Evolutionary conservation across 2,329 filamentous ascomycete species (phyloP), one percentile per base, ranked within the genome.

Genomic region (Triangularia verruculosa): DNA sequence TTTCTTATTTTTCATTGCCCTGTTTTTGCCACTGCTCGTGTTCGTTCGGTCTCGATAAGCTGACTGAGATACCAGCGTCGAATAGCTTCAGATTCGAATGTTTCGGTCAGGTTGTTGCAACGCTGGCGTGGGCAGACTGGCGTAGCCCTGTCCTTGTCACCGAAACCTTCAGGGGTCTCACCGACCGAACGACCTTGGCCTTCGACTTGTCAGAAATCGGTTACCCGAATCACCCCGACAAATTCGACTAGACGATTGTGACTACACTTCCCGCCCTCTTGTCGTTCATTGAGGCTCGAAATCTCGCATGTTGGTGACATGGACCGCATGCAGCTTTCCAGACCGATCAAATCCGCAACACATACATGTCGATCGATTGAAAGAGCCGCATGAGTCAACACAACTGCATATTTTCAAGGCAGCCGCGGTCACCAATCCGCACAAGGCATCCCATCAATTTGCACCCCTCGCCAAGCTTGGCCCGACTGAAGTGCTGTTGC

Each of bases 341-440:
- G 39, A 59, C 57, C 57, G 57, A 59, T 39, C 34, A 52, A 52
- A 59, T 11, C 57, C 57, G 57, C 39, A 24, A 20, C 17, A 20
- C 32, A 1, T 17, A n/a, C 22, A 20, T 8, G 20, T 30, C 39
- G 17, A 20, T 24, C 39, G 5, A 20, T 4, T 27, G 39, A 30
- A 51, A 59, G 57, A 59, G 39, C 57, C 34, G 57, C 39, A 59
- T 59, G 57, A 59, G 57, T 59, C 57, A 59, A 43, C 27, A 39
- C 27, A 24, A 12, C 57, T 59, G 57, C 57, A 59, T 51, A 20
- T n/a, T 43, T 32, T 17, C 34, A 51, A 59, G 57, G 57, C 57
- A 59, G 32, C 57, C 43, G 20, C 52, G 24, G 30, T 8, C 17
- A n/a, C 20, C 39, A 47, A 47, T 17, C 8, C 39, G 3, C 39